Percentiles rank a stretch among this genome's conserved stretches.
Conservation (phyloP, 202 grass and related monocot genomes). For the Carex arenaria region DNA sequence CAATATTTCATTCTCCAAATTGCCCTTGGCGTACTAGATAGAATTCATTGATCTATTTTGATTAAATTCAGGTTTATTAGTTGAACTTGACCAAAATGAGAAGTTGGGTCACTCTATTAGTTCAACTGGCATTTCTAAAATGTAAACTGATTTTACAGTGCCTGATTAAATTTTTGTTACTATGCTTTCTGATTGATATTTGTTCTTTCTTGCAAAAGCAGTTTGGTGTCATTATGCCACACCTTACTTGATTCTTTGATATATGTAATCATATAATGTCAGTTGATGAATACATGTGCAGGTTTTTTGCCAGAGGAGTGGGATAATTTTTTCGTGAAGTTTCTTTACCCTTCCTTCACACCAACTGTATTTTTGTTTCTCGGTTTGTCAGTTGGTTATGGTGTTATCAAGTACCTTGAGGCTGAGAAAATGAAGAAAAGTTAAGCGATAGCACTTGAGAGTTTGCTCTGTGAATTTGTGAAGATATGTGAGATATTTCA, state of each 20-base stretch:
- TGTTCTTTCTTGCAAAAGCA: not conserved
- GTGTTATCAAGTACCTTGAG: conserved; percentile 83
- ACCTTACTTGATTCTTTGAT: not conserved
- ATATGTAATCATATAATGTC: not conserved
- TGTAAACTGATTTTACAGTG: not conserved
- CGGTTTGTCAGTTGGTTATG: conserved; percentile 62
- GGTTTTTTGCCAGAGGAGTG: conserved; percentile 82
- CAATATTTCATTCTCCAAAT: not conserved
- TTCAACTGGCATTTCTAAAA: not conserved
- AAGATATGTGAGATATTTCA: not conserved
- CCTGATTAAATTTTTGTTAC: not conserved
- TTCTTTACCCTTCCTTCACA: conserved; percentile 82
- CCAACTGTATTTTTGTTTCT: conserved; percentile 84
- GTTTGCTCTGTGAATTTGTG: not conserved
- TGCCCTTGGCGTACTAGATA: not conserved
- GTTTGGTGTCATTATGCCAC: not conserved
- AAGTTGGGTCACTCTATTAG: not conserved
- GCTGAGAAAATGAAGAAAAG: conserved; percentile 65
- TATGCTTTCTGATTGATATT: not conserved
- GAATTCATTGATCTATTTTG: not conserved
- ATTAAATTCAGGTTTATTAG: not conserved
- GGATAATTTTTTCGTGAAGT: conserved; percentile 85
- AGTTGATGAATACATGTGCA: conserved; percentile 24
- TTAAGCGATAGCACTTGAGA: not conserved
- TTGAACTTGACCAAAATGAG: not conserved